Evolutionary conservation across 1,284 basidiomycete genomes (phyloP).

Genomic region (Mycosarcoma mackinlayi): DNA sequence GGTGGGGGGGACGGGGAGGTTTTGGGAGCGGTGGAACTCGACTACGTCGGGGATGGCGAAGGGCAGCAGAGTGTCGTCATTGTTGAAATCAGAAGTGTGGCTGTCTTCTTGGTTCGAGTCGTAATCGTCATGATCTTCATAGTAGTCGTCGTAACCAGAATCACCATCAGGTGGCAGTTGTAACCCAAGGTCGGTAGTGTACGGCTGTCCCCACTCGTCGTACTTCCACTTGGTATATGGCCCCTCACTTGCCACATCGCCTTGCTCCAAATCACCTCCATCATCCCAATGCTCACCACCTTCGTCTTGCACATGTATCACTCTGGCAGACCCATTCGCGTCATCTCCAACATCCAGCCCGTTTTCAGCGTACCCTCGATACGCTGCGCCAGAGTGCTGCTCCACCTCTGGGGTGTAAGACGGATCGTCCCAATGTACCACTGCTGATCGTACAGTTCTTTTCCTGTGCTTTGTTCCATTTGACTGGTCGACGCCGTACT

Average conservation of each 20-base stretch:
- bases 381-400: not conserved
- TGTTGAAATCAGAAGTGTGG: not conserved
- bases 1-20: not conserved
- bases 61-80: not conserved
- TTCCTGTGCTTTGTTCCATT: not conserved
- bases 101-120: conserved; percentile 4
- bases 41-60: conserved; percentile 29
- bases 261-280: not conserved
- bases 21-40: conserved; percentile 16
- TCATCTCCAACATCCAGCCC: not conserved
- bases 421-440: conserved; percentile 36
- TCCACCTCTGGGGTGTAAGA: not conserved
- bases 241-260: not conserved
- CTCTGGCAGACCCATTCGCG: not conserved
- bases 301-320: not conserved
- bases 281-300: not conserved
- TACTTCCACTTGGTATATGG: conserved; percentile 26
- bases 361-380: not conserved
- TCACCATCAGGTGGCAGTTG: not conserved
- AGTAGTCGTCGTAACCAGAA: not conserved
- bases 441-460: not conserved
- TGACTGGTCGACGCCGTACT: not conserved
- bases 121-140: not conserved
- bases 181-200: conserved; percentile 1
- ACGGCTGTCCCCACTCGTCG: conserved; percentile 24